Evolutionary conservation across 495 filamentous ascomycete species (phyloP).

Genomic region (Evernia prunastri): DNA sequence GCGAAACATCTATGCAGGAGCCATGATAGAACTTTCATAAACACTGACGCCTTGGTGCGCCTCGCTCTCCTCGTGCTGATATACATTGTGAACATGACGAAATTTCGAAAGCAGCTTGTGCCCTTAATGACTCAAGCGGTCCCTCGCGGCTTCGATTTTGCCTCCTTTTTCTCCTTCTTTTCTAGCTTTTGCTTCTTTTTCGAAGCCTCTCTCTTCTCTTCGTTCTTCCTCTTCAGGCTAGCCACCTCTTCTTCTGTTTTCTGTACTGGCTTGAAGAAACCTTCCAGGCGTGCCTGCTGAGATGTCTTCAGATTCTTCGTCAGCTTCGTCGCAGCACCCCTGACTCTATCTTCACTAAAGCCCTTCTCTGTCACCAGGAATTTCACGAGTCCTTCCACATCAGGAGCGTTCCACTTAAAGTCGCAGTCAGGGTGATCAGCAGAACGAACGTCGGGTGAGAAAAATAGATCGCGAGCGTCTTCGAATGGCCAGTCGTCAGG

Average conservation of each 20-base stretch:
- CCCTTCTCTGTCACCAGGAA: slow-evolving; percentile 92
- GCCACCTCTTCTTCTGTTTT: slow-evolving; percentile 80
- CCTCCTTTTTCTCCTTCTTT: slow-evolving; percentile 79
- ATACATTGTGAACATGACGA: background rate
- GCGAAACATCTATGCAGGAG: background rate
- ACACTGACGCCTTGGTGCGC: background rate
- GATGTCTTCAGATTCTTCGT: slow-evolving; percentile 81
- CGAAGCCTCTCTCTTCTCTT: slow-evolving; percentile 78
- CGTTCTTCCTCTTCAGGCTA: slow-evolving; percentile 82
- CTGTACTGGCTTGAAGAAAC: slow-evolving; percentile 94
- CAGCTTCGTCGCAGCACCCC: slow-evolving; percentile 64
- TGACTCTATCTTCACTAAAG: slow-evolving; percentile 90
- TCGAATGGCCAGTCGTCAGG: slow-evolving; percentile 91
- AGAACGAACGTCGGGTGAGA: slow-evolving; percentile 79
- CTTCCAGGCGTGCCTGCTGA: slow-evolving; percentile 88
- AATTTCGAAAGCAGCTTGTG: background rate
- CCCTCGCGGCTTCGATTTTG: slow-evolving; percentile 78
- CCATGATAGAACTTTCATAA: background rate
- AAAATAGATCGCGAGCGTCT: slow-evolving; percentile 87
- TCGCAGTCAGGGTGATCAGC: slow-evolving; percentile 83
- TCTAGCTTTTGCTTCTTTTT: slow-evolving; percentile 93
- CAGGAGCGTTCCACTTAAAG: slow-evolving; percentile 94
- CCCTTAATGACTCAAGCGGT: slow-evolving; percentile 37
- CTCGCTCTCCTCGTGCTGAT: background rate
- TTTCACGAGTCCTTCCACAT: slow-evolving; percentile 79